Conservation (phyloP, 164 flowering plant species). For the Annona cherimola region DNA sequence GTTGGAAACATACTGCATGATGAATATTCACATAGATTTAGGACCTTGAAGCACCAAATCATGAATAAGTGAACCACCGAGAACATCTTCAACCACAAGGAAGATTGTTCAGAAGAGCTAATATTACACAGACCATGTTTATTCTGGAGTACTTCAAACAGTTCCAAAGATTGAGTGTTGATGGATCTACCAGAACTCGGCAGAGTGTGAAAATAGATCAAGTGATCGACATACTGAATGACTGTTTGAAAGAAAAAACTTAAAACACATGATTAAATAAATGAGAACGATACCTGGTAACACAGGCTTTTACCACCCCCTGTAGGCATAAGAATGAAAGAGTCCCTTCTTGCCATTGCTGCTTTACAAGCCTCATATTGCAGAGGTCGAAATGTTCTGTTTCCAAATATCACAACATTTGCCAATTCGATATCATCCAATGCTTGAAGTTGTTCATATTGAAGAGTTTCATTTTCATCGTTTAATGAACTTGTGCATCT, state of each 20-base stretch:
- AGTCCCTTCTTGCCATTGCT: slow-evolving; percentile 53
- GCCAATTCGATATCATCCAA: slow-evolving; percentile 89
- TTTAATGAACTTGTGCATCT: slow-evolving; percentile 17
- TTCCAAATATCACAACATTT: slow-evolving; percentile 93
- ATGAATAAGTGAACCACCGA: background rate
- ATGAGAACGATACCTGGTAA: slow-evolving; percentile 58
- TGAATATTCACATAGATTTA: background rate
- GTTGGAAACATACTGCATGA: background rate
- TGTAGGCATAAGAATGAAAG: slow-evolving; percentile 97
- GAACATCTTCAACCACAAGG: background rate
- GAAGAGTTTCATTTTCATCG: slow-evolving; percentile 30
- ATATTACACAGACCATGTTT: background rate
- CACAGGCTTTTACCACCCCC: slow-evolving; percentile 98
- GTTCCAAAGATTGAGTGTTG: background rate
- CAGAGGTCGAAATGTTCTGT: slow-evolving; percentile 63
- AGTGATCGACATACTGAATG: too few species aligned
- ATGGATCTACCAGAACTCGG: too few species aligned
- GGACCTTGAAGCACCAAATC: background rate
- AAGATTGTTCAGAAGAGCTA: background rate
- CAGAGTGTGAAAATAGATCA: too few species aligned
- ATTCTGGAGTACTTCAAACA: background rate
- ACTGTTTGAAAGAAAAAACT: too few species aligned
- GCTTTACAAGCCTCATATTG: slow-evolving; percentile 90
- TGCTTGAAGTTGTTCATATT: slow-evolving; percentile 62
- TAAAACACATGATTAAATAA: too few species aligned